Conservation (phyloP, 2,329 filamentous ascomycete genomes). For the Penicillium griseofulvum region DNA sequence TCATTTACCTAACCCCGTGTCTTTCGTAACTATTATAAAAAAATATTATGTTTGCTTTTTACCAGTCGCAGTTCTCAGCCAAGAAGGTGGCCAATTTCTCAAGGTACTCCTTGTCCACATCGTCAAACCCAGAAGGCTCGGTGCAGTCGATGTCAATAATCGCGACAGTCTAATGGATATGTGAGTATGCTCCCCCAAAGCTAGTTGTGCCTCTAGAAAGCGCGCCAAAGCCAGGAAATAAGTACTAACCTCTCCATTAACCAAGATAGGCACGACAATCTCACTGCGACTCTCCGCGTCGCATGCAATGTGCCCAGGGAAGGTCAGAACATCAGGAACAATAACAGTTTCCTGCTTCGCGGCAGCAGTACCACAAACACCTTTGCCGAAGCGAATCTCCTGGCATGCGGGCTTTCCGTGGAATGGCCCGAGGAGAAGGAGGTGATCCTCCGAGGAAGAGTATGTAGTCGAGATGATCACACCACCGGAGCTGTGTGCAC, state of each 20-base stretch:
- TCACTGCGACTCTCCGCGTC: slow-evolving; percentile 50
- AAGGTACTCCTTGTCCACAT: slow-evolving; percentile 44
- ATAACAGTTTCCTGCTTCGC: slow-evolving; percentile 39
- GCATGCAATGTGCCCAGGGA: slow-evolving; percentile 51
- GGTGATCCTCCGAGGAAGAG: slow-evolving; percentile 21
- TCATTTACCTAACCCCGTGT: not conserved
- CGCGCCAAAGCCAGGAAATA: not conserved
- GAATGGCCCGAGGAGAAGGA: slow-evolving; percentile 48
- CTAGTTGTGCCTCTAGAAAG: not conserved
- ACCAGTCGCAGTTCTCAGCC: slow-evolving; percentile 44
- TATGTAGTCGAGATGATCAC: slow-evolving; percentile 26
- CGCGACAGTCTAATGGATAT: slow-evolving; percentile 41
- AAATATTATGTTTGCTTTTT: not conserved
- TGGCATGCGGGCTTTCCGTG: slow-evolving; percentile 51
- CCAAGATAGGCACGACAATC: slow-evolving; percentile 49
- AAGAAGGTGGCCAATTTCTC: slow-evolving; percentile 43
- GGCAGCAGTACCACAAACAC: slow-evolving; percentile 49
- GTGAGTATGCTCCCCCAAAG: not conserved
- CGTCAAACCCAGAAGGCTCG: slow-evolving; percentile 44
- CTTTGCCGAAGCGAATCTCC: slow-evolving; percentile 45
- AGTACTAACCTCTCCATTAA: slow-evolving; percentile 38
- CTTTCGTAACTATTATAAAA: not conserved
- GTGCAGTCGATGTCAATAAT: slow-evolving; percentile 51
- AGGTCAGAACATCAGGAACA: slow-evolving; percentile 45
- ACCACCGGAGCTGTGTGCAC: slow-evolving; percentile 2